Base-by-base conservation (phyloP, 208 protist species). In the Leishmania martiniquensis region DNA sequence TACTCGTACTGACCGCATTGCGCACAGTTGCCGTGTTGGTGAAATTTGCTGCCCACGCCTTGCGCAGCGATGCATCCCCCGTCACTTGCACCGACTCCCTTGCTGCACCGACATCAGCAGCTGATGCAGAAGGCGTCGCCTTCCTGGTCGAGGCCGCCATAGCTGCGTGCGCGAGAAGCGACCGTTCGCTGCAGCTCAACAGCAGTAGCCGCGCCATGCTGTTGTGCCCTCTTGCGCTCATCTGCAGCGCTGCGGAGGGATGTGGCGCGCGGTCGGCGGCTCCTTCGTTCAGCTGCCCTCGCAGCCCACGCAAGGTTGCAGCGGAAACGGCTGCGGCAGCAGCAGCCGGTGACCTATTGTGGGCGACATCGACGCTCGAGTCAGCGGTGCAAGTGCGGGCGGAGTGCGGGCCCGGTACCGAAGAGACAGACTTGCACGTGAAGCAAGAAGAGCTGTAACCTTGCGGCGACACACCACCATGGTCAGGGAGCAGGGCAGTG, bases 1-100 rank as follows among this genome's bases (percentile, higher is more conserved):
- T 66, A 60, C 62, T 62, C 52, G 86, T 92, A 51, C 87, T 89
- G 59, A 94, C 90, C 29, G 90, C 82, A 57, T 69, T 70, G 22
- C 87, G 93, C 52, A 95, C 80, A 17, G 59, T 69, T 20, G 39
- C 78, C 9, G 86, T 80, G 82, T 76, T 80, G 44, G 17, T 44
- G 70, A 89, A 95, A 47, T 74, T 74, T 47, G 77, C 62, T 4
- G 84, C 81, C 80, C 81, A 85, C 59, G 80, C 78, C 37, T 78
- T 84, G 44, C 65, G 76, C 71, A 72, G 44, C 15, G 78, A 55
- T 0, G 81, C 67, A 45, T 82, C 82, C 52, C 76, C 47, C 47
- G 84, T 80, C 76, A 84, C 55, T 45, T 76, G 49, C 49, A 60
- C 55, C 13, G 76, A 49, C 15, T 39, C 85, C 15, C 3, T 51